phyloP scores from a whole-genome alignment of 2,329 filamentous ascomycete genomes.

The Phialophora tarda region DNA sequence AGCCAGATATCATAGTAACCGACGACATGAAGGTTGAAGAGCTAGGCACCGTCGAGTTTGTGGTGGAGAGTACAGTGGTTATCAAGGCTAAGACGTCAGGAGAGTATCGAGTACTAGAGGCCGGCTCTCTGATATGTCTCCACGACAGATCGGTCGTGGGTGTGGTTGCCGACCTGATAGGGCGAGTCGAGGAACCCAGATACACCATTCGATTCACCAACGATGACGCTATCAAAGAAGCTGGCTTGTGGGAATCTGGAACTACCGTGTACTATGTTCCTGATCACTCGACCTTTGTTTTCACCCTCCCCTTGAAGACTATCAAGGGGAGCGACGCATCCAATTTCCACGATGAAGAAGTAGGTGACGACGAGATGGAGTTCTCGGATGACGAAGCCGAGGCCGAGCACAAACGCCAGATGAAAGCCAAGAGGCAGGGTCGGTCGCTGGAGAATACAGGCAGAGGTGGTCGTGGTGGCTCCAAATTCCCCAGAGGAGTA shows the following conservation, averaged over 20 bases:
- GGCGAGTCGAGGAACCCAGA: slow-evolving; percentile 80
- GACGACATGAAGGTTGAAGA: slow-evolving; percentile 76
- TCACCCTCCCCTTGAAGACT: slow-evolving; percentile 78
- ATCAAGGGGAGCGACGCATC: slow-evolving; percentile 91
- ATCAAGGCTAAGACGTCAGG: slow-evolving; percentile 79
- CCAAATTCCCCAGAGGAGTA: slow-evolving; percentile 31
- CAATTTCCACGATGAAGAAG: slow-evolving; percentile 92
- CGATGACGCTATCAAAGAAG: slow-evolving; percentile 68
- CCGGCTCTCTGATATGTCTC: slow-evolving; percentile 80
- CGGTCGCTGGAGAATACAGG: slow-evolving; percentile 55
- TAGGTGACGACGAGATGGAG: slow-evolving; percentile 82
- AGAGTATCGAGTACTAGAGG: slow-evolving; percentile 83
- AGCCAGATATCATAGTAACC: slow-evolving; percentile 79
- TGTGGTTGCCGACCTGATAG: slow-evolving; percentile 81
- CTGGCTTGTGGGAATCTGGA: slow-evolving; percentile 63
- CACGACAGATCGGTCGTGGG: slow-evolving; percentile 78
- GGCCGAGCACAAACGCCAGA: slow-evolving; percentile 73
- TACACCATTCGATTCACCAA: slow-evolving; percentile 81
- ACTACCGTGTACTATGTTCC: slow-evolving; percentile 79
- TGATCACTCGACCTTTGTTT: slow-evolving; percentile 79
- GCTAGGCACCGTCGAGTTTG: slow-evolving; percentile 74
- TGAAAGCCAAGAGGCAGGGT: slow-evolving; percentile 69
- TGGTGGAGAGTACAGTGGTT: slow-evolving; percentile 78
- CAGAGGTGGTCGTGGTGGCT: slow-evolving; percentile 44
- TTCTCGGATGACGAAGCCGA: slow-evolving; percentile 98